Evolutionary conservation across 805 yeast genomes (phyloP).

Genomic region (Ogataea sp.): DNA sequence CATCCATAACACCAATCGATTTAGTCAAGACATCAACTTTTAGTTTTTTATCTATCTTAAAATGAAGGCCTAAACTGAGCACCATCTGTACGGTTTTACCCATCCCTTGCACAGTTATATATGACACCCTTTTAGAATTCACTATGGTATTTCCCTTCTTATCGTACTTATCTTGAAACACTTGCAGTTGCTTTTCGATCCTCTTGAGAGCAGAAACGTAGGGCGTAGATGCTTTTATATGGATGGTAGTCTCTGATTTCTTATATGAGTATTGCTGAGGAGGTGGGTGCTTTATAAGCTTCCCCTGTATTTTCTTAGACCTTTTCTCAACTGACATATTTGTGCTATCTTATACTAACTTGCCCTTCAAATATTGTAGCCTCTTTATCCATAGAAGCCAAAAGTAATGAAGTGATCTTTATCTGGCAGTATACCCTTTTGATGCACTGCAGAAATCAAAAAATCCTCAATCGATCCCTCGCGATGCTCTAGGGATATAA

Average conservation of each 20-base stretch:
- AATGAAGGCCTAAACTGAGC: slow-evolving; percentile 52
- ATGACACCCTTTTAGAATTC: slow-evolving; percentile 22
- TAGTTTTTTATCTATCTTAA: slow-evolving; percentile 40
- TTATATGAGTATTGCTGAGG: slow-evolving; percentile 34
- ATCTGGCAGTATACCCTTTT: no score
- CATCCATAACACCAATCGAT: slow-evolving; percentile 66
- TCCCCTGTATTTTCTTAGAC: slow-evolving; percentile 14
- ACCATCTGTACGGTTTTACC: slow-evolving; percentile 65
- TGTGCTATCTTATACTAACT: background rate
- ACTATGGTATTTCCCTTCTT: slow-evolving; percentile 27
- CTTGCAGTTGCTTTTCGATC: slow-evolving; percentile 38
- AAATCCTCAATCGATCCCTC: no score
- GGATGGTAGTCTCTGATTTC: slow-evolving; percentile 40
- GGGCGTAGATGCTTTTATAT: slow-evolving; percentile 61
- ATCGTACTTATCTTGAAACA: slow-evolving; percentile 29
- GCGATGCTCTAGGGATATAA: no score
- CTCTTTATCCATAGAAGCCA: no score
- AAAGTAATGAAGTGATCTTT: no score
- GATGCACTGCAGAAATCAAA: no score
- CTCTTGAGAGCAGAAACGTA: slow-evolving; percentile 66
- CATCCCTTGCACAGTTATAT: slow-evolving; percentile 61
- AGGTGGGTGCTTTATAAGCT: slow-evolving; percentile 47
- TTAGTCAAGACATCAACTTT: slow-evolving; percentile 56
- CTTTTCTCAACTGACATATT: slow-evolving; percentile 5
- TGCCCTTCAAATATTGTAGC: no score